Percentiles rank a stretch among this genome's conserved stretches.
Evolutionary conservation across 2,329 filamentous ascomycete genomes (phyloP).

Genomic region (Diaporthe longicolla): DNA sequence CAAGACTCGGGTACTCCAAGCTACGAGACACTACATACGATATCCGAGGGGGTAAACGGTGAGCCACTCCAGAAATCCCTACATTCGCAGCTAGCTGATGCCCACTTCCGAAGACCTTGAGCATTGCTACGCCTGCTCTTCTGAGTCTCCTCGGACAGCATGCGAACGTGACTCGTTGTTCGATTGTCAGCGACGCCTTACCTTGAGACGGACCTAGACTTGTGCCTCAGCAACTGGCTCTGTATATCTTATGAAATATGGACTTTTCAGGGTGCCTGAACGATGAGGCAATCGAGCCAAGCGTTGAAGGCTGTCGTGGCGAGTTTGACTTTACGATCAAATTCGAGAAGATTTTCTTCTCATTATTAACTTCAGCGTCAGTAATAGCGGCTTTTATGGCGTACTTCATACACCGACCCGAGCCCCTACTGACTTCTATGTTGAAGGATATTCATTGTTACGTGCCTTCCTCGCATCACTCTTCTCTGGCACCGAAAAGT

Average conservation of each 20-base stretch:
- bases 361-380: conserved; percentile 56
- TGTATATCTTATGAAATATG: neutral
- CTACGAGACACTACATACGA: neutral
- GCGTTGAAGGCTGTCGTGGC: conserved; percentile 48
- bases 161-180: neutral
- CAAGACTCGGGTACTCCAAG: no score
- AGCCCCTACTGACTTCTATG: conserved; percentile 50
- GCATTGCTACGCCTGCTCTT: neutral
- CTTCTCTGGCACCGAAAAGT: neutral
- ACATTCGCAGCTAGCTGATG: neutral
- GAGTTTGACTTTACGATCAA: conserved; percentile 66
- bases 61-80: no score
- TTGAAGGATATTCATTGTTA: neutral
- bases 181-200: neutral
- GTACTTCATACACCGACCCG: conserved; percentile 44
- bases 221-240: no score
- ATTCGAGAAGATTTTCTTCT: conserved; percentile 64
- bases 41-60: no score
- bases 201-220: neutral
- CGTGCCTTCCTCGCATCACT: neutral
- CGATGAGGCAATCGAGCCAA: neutral
- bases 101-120: neutral
- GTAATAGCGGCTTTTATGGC: conserved; percentile 48
- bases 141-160: neutral
- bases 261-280: conserved; percentile 7